Evolutionary conservation across 805 yeast species (phyloP), one percentile per base, ranked within the genome.

Genomic region (Kodamaea kaohsiungensis): DNA sequence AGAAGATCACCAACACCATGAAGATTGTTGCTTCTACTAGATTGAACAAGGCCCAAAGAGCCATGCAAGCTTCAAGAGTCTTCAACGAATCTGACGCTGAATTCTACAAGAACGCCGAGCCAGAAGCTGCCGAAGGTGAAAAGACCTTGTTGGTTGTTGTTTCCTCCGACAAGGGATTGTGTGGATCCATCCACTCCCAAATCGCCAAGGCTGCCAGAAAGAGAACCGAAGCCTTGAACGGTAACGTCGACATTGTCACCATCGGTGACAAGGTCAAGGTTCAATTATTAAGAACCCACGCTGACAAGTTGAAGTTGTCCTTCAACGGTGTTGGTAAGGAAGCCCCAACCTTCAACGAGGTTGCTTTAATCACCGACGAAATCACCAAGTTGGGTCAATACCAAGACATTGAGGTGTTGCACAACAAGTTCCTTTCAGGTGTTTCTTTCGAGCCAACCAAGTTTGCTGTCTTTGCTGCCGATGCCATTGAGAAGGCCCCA

Each of bases 1-100:
- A 95, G 81, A 95, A 95, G 83, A 95, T 95, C 80, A 95, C 99
- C 79, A 95, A 95, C 80, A 95, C 99, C 76, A 95, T 95, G 98
- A 95, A 92, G 83, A 88, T 95, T 78, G 99, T 95, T 68, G 99
- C 99, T 43, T 93, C 98, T 43, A 95, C 99, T 65, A 88, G 97
- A 80, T 85, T 95, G 74, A 82, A 85, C 72, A 91, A 89, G 79
- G 99, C 99, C 58, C 97, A 91, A 78, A 89, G 87, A 75, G 96
- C 98, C 58, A 93, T 91, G 91, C 79, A 81, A 63, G 83, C 89
- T 49, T 88, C 98, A 49, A 87, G 96, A 74, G 87, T 84, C 57
- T 93, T 89, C 82, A 87, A 87, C 70, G 81, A 82, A 65, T 86
- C 92, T 56, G 96, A 91, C 69, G 64, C 79, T 58, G 91, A 88